Evolutionary conservation across 2,329 filamentous ascomycete species (phyloP), one percentile per base, ranked within the genome.

Genomic region (Trichophyton schoenleinii): DNA sequence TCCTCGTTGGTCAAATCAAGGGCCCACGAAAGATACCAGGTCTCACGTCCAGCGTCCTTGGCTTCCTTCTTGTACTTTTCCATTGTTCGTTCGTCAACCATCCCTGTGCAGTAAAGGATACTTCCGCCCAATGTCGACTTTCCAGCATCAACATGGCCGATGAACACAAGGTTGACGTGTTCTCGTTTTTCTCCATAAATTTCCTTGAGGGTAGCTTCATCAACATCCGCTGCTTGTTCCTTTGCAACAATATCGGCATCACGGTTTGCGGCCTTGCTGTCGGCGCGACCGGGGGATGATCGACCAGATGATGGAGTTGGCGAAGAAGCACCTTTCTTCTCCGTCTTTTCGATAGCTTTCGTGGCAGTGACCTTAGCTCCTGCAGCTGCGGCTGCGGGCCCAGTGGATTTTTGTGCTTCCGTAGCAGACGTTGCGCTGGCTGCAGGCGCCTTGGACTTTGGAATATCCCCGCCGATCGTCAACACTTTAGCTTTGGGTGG

Each of bases 1-100:
- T 99, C 94, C 75, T 99, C 95, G 76, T 92, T 96, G 67, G 91
- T 99, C 74, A 97, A 75, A 81, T 99, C 94, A 69, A 99, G 83
- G 64, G 91, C 95, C 94, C 95, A 99, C 49, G 94, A 99, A 22
- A 99, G 82, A 74, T 97, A 99, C 94, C 94, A 99, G 2, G 92
- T 95, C 78, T 97, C 94, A 79, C 91, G 88, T 60, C 94, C 94
- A 66, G 94, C 82, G 9, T 97, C 94, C 80, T 96, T 97, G 58
- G 94, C 92, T 70, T 99, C 95, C 68, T 84, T 85, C 83, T 92
- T 96, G 81, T 96, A 96, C 78, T 99, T 99, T 60, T 99, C 94
- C 81, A 99, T 84, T 41, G 94, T 99, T 73, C 94, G 85, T 77
- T 99, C 91, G 71, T 99, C 95, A n/a, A 99, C 94, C 94, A 97